phyloP scores from a whole-genome alignment of 2,329 filamentous ascomycete genomes.

The Dryadomyces quercivorus region DNA sequence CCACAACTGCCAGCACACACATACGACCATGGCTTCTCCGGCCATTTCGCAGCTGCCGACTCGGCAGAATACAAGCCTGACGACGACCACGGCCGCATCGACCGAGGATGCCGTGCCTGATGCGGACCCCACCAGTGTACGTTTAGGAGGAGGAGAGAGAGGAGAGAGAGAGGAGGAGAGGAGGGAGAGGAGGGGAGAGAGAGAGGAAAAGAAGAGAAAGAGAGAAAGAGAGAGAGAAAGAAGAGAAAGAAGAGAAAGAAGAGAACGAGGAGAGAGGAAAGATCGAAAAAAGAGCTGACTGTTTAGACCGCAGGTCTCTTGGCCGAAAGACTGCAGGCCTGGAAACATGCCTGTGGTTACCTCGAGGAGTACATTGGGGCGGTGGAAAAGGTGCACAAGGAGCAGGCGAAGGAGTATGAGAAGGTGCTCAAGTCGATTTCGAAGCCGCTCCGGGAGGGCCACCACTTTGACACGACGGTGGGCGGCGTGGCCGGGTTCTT shows the following conservation, averaged over 20 bases:
- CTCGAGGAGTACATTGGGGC: constrained; percentile 80
- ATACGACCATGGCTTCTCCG: not conserved
- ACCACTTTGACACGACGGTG: constrained; percentile 86
- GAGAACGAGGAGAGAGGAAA: not conserved
- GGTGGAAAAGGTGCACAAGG: constrained; percentile 75
- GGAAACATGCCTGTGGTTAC: constrained; percentile 88
- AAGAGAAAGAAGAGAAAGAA: not conserved
- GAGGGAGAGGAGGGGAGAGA: not conserved
- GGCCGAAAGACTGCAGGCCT: constrained; percentile 77
- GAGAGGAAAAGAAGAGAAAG: not conserved
- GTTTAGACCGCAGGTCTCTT: constrained; percentile 64
- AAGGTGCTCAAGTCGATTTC: constrained; percentile 87
- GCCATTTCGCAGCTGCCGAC: constrained; percentile 9
- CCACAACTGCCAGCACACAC: not conserved
- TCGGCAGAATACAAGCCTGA: constrained; percentile 13
- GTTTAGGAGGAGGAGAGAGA: constrained; percentile 14
- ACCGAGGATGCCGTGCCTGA: constrained; percentile 49
- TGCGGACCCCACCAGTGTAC: constrained; percentile 44
- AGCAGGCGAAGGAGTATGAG: constrained; percentile 88
- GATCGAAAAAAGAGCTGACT: not conserved
- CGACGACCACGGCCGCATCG: constrained; percentile 3
- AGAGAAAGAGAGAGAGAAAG: not conserved
- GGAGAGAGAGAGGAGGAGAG: not conserved
- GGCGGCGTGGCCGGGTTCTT: constrained; percentile 84
- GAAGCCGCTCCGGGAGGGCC: constrained; percentile 72